Conservation (phyloP, 805 yeast species). For the Candida qinlingensis region DNA sequence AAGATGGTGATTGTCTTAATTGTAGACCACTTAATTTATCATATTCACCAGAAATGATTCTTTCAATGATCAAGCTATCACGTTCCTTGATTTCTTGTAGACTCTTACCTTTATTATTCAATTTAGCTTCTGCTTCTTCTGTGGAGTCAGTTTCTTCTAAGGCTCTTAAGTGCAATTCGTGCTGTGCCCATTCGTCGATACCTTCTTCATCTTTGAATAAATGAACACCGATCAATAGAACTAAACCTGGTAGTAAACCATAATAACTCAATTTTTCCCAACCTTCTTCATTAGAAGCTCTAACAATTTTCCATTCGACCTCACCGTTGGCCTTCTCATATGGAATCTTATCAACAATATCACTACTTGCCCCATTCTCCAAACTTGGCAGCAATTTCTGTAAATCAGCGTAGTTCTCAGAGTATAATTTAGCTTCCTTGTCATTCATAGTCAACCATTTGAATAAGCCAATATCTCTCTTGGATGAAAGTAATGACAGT, state of each 20-base stretch:
- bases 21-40: conserved; percentile 61
- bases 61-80: conserved; percentile 74
- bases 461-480: conserved; percentile 46
- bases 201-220: conserved; percentile 47
- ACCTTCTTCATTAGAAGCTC: conserved; percentile 75
- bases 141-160: conserved; percentile 58
- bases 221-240: conserved; percentile 47
- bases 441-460: conserved; percentile 45
- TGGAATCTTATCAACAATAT: conserved; percentile 79
- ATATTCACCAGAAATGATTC: conserved; percentile 80
- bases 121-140: conserved; percentile 40
- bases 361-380: conserved; percentile 43
- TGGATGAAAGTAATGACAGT: conserved; percentile 53
- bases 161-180: conserved; percentile 73
- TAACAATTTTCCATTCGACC: conserved; percentile 70
- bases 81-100: conserved; percentile 58
- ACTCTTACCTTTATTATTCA: conserved; percentile 33
- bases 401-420: conserved; percentile 59
- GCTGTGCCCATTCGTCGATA: conserved; percentile 73
- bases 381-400: conserved; percentile 45
- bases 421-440: conserved; percentile 48
- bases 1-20: conserved; percentile 29
- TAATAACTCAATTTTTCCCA: conserved; percentile 77
- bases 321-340: conserved; percentile 76
- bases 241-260: conserved; percentile 65